These are phyloP conservation scores for Trichoderma hamatum DNA, from an alignment of 2,329 filamentous ascomycete species.

Conservation along the genomic window DNA sequence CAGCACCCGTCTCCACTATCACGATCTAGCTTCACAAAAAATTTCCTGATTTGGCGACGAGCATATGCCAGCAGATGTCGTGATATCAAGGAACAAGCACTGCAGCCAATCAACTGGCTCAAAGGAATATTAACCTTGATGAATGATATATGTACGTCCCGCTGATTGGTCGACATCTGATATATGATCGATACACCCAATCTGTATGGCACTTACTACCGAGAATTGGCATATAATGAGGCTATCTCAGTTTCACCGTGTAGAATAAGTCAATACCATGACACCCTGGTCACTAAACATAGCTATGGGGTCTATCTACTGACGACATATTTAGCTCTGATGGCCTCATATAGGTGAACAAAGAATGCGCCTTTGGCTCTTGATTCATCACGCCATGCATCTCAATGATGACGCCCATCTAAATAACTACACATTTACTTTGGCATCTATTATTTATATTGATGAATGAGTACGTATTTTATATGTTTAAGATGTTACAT, in stretches of 20 bases:
- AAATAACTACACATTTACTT: background rate
- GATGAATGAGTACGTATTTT: background rate
- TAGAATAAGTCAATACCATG: background rate
- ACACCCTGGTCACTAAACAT: background rate
- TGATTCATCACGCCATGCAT: slow-evolving; percentile 14
- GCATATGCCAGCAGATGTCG: background rate
- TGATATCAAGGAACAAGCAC: background rate
- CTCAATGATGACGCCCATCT: slow-evolving; percentile 3
- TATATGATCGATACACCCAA: too few relatives aligned
- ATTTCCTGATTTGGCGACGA: slow-evolving; percentile 1
- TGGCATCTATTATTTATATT: background rate
- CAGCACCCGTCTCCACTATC: background rate
- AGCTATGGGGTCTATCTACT: slow-evolving; percentile 6
- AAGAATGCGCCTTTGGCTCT: background rate
- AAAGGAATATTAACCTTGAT: background rate
- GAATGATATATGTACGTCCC: too few relatives aligned
- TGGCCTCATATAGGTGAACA: slow-evolving; percentile 9
- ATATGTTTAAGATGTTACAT: background rate
- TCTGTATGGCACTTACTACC: background rate
- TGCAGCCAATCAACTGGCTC: background rate
- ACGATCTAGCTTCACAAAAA: slow-evolving; percentile 7
- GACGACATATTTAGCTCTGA: slow-evolving; percentile 20
- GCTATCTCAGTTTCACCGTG: too few relatives aligned
- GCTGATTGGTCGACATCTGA: background rate
- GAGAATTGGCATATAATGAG: background rate